Evolutionary conservation across 1,139 yeast species (phyloP).

Genomic region (Eremothecium sinecaudum): DNA sequence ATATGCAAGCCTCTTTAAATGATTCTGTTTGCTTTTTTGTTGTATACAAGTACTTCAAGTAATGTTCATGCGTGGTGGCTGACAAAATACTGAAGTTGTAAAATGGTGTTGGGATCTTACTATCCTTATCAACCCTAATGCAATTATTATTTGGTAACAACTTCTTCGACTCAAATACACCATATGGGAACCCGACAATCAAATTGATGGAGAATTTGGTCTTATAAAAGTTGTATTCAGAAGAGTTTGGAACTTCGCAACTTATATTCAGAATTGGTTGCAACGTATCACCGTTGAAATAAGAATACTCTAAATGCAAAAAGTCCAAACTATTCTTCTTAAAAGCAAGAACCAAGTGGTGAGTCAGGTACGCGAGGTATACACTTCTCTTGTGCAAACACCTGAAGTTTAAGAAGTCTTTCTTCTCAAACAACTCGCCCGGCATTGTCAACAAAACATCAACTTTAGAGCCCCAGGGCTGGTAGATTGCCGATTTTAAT

Average conservation of each 20-base stretch:
- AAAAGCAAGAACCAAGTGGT: slow-evolving; percentile 46
- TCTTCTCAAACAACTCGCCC: slow-evolving; percentile 57
- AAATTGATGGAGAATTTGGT: slow-evolving; percentile 66
- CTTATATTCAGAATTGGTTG: slow-evolving; percentile 55
- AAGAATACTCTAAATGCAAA: slow-evolving; percentile 46
- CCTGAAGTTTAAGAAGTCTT: slow-evolving; percentile 84
- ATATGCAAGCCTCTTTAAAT: slow-evolving; percentile 79
- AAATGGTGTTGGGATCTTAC: slow-evolving; percentile 52
- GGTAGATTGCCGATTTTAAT: slow-evolving; percentile 64
- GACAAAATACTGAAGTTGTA: slow-evolving; percentile 76
- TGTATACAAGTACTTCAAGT: slow-evolving; percentile 65
- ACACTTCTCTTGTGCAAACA: slow-evolving; percentile 85
- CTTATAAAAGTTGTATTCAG: slow-evolving; percentile 47
- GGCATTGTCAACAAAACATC: slow-evolving; percentile 86
- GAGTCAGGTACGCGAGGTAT: slow-evolving; percentile 69
- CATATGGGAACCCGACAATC: slow-evolving; percentile 63
- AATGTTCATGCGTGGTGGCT: slow-evolving; percentile 57
- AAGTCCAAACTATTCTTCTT: slow-evolving; percentile 46
- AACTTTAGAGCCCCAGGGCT: slow-evolving; percentile 53
- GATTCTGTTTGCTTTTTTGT: slow-evolving; percentile 68
- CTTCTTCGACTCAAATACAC: slow-evolving; percentile 64
- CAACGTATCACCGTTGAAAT: slow-evolving; percentile 55
- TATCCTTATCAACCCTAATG: slow-evolving; percentile 54
- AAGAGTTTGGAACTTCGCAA: slow-evolving; percentile 27
- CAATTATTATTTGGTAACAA: slow-evolving; percentile 70